phyloP scores from a whole-genome alignment of 139 green algal genomes.

The Asterochloris erici region DNA sequence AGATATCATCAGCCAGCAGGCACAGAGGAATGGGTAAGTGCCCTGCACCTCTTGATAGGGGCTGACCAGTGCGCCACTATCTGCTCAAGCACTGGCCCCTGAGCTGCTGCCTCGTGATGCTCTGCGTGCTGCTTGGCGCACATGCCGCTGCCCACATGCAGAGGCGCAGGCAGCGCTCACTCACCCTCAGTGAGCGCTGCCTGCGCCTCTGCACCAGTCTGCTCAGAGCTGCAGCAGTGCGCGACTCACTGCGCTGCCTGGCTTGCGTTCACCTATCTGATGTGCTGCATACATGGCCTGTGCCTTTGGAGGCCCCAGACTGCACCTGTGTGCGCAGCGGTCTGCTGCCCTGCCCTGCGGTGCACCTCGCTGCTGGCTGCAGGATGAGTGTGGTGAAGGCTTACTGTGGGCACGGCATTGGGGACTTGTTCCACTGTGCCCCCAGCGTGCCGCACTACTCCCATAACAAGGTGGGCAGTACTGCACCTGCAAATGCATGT shows the following conservation, averaged over 20 bases:
- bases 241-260: not conserved
- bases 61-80: not conserved
- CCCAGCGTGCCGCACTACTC: conserved; percentile 97
- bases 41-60: not conserved
- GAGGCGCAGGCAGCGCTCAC: not conserved
- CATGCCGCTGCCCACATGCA: not conserved
- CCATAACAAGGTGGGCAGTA: conserved; percentile 68
- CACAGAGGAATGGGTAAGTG: conserved; percentile 40
- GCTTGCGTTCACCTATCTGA: not conserved
- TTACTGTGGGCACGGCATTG: conserved; percentile 97
- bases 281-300: no score
- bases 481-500: not conserved
- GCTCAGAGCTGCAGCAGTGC: not conserved
- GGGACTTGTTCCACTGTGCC: conserved; percentile 95
- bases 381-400: conserved; percentile 82
- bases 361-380: not conserved
- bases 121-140: not conserved
- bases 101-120: no score
- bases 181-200: not conserved
- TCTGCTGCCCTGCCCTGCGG: not conserved
- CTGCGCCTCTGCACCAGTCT: not conserved
- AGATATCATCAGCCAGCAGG: conserved; percentile 78
- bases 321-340: not conserved
- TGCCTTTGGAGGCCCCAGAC: not conserved
- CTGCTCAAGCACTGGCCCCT: no score